Conservation (phyloP, 1,139 yeast genomes). For the Lodderomyces orthopsilosis region DNA sequence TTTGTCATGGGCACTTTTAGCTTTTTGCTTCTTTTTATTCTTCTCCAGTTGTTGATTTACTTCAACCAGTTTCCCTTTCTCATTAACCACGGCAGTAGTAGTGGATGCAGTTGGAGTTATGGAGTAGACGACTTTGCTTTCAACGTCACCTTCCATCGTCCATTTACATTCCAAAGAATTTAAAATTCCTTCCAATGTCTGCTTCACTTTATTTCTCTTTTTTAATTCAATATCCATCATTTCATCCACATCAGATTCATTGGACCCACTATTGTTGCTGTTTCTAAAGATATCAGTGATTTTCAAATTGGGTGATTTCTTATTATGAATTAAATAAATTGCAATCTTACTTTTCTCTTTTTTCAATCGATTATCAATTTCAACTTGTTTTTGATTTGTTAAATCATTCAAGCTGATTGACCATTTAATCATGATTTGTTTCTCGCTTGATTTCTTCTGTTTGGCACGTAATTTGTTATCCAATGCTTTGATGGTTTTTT, state of each 20-base stretch:
- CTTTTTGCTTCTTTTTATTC: constrained; percentile 5
- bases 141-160: constrained; percentile 30
- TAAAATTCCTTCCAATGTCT: constrained; percentile 23
- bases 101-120: constrained; percentile 12
- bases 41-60: constrained; percentile 7
- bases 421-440: constrained; percentile 36
- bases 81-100: constrained; percentile 2
- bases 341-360: constrained; percentile 33
- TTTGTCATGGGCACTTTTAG: constrained; percentile 9
- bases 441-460: constrained; percentile 23
- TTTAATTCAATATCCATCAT: constrained; percentile 28
- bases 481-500: constrained; percentile 28
- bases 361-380: constrained; percentile 29
- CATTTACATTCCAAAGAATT: constrained; percentile 28
- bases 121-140: constrained; percentile 18
- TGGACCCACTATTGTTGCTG: no score
- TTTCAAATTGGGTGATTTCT: neutral
- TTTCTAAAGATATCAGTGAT: neutral
- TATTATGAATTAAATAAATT: constrained; percentile 6
- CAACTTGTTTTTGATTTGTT: constrained; percentile 35
- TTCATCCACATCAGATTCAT: neutral
- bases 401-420: constrained; percentile 40
- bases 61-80: constrained; percentile 8
- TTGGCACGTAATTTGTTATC: constrained; percentile 7
- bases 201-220: constrained; percentile 28